Evolutionary conservation across 768 basidiomycete species (phyloP).

Genomic region (Podaxis mareebaensis): DNA sequence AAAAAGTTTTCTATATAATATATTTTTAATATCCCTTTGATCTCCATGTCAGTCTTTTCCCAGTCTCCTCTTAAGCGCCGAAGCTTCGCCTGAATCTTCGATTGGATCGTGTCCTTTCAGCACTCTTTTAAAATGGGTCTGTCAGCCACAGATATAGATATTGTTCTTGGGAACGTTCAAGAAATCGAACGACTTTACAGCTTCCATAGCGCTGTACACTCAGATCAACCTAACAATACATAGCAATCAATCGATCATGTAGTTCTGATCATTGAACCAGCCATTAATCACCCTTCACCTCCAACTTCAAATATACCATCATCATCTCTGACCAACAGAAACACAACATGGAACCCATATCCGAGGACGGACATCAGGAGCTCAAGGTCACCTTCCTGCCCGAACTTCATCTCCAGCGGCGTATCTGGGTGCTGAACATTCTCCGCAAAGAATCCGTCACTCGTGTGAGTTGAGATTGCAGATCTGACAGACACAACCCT

Average conservation of each 20-base stretch:
- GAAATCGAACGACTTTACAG: neutral
- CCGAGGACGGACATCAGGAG: constrained; percentile 30
- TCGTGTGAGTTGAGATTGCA: constrained; percentile 38
- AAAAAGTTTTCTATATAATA: neutral
- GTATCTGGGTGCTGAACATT: constrained; percentile 69
- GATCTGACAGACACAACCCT: neutral
- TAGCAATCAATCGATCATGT: neutral
- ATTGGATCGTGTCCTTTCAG: no score
- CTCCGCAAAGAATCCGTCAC: constrained; percentile 58
- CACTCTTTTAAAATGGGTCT: no score
- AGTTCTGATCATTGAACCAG: neutral
- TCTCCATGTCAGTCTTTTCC: no score
- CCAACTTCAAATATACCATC: neutral
- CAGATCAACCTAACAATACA: neutral
- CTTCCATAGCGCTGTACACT: no score
- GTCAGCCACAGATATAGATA: no score
- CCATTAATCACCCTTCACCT: no score
- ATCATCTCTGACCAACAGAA: neutral
- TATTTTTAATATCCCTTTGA: neutral
- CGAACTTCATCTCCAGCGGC: constrained; percentile 64
- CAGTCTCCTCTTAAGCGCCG: no score
- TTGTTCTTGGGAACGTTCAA: neutral
- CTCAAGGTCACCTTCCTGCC: constrained; percentile 67
- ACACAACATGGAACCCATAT: constrained; percentile 10
- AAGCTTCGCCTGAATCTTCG: no score